phyloP scores from a whole-genome alignment of 75 land plant species.

The Cryptomeria japonica region DNA sequence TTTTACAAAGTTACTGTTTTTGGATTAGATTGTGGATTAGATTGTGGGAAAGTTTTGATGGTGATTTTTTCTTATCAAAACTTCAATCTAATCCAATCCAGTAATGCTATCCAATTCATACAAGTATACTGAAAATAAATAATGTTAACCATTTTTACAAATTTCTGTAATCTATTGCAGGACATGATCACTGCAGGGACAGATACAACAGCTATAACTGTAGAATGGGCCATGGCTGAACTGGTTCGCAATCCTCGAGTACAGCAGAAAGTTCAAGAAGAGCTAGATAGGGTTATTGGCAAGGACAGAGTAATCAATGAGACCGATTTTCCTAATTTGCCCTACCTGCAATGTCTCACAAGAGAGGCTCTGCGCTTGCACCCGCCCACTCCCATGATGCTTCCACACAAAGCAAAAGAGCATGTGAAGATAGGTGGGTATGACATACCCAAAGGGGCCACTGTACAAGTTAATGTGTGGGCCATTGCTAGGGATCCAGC shows the following conservation, averaged over 20 bases:
- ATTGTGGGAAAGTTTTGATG: too few species aligned
- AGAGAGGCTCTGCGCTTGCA: slow-evolving; percentile 87
- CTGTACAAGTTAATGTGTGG: slow-evolving; percentile 82
- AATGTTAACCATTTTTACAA: slow-evolving; percentile 12
- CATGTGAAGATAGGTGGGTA: slow-evolving; percentile 79
- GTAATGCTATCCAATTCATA: too few species aligned
- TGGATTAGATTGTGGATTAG: too few species aligned
- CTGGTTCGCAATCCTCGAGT: slow-evolving; percentile 72
- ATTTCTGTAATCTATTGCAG: slow-evolving; percentile 30
- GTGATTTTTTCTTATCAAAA: too few species aligned
- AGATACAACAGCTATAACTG: slow-evolving; percentile 91
- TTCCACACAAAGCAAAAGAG: slow-evolving; percentile 81
- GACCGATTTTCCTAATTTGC: slow-evolving; percentile 66
- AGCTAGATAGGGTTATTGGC: slow-evolving; percentile 81
- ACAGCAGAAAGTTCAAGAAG: slow-evolving; percentile 80
- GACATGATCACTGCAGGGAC: slow-evolving; percentile 97
- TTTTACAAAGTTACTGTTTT: too few species aligned
- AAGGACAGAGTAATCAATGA: slow-evolving; percentile 62
- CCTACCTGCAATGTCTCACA: slow-evolving; percentile 70
- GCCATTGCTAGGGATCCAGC: slow-evolving; percentile 79
- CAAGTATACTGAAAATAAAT: neutral
- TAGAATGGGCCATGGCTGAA: slow-evolving; percentile 98
- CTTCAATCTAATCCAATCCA: too few species aligned
- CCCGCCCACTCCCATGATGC: slow-evolving; percentile 94
- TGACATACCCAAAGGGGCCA: slow-evolving; percentile 86